A percentile compares a stretch with the other conserved stretches of the same genome.
phyloP scores from a whole-genome alignment of 768 basidiomycete genomes.

The Tulasnella sp. region DNA sequence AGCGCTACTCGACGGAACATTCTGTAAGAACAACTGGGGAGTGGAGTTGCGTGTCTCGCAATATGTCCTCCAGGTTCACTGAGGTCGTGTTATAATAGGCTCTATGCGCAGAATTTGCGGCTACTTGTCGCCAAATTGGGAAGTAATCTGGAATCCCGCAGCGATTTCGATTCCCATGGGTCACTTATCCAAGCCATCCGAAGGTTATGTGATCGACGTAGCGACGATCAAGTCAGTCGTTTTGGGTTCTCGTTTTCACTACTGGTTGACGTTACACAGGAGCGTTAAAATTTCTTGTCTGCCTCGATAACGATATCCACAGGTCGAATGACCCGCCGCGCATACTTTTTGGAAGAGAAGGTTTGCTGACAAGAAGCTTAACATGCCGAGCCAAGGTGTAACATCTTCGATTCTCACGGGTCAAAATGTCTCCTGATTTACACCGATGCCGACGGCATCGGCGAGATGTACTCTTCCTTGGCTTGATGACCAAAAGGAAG shows the following conservation, averaged over 20 bases:
- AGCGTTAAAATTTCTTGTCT: too few species aligned
- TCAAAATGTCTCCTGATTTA: neutral
- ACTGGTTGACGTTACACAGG: too few species aligned
- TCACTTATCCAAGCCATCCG: too few species aligned
- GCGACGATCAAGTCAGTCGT: too few species aligned
- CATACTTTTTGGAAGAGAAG: neutral
- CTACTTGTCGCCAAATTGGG: too few species aligned
- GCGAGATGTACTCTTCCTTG: neutral
- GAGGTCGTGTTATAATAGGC: neutral
- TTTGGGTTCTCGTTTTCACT: too few species aligned
- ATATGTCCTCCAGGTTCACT: neutral
- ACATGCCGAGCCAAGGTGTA: neutral
- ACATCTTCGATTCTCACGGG: neutral
- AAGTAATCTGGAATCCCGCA: too few species aligned
- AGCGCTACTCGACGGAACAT: too few species aligned
- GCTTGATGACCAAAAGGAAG: neutral
- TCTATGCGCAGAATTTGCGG: too few species aligned
- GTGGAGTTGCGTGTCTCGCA: neutral
- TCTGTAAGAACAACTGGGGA: neutral
- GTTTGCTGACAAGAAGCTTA: neutral
- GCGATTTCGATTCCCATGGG: too few species aligned
- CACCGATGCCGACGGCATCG: neutral
- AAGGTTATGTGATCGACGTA: too few species aligned
- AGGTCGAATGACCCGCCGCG: neutral
- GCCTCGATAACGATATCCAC: too few species aligned